These are phyloP conservation scores for Populus tremula DNA, from an alignment of 345 rosid species.

Conservation along the genomic window DNA sequence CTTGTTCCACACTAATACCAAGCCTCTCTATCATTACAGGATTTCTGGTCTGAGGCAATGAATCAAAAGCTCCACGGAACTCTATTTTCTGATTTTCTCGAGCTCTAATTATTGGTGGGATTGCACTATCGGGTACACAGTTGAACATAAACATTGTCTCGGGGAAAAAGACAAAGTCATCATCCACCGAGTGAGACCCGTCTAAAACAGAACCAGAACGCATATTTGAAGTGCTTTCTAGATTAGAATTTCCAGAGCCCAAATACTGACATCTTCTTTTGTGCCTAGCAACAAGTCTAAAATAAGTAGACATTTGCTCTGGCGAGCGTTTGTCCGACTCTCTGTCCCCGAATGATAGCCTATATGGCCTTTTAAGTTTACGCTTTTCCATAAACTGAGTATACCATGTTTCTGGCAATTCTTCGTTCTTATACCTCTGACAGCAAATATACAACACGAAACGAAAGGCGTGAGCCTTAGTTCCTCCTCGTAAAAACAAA, in stretches of 20 bases:
- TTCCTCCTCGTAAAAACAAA: no score
- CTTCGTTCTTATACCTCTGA: slow-evolving; percentile 71
- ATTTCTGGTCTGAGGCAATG: slow-evolving; percentile 67
- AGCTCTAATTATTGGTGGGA: slow-evolving; percentile 38
- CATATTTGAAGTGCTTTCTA: slow-evolving; percentile 32
- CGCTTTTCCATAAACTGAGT: slow-evolving; percentile 67
- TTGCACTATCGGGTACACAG: slow-evolving; percentile 79
- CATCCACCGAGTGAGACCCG: slow-evolving; percentile 43
- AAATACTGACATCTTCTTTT: slow-evolving; percentile 62
- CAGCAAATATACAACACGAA: slow-evolving; percentile 5
- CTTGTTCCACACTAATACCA: slow-evolving; percentile 73
- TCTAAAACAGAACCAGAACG: slow-evolving; percentile 46
- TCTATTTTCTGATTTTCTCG: slow-evolving; percentile 49
- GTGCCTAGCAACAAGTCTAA: slow-evolving; percentile 52
- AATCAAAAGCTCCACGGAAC: slow-evolving; percentile 65
- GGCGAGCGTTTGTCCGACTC: slow-evolving; percentile 73
- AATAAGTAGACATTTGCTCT: slow-evolving; percentile 69
- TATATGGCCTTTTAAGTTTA: slow-evolving; percentile 49
- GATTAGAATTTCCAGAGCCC: slow-evolving; percentile 29
- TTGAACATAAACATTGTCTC: slow-evolving; percentile 74
- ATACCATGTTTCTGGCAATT: slow-evolving; percentile 89
- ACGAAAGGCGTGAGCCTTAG: no score
- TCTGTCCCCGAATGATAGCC: slow-evolving; percentile 49
- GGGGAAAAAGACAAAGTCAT: slow-evolving; percentile 62
- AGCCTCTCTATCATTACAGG: slow-evolving; percentile 83